Conservation (phyloP, 1,284 basidiomycete genomes). For the Takashimella koratensis region DNA sequence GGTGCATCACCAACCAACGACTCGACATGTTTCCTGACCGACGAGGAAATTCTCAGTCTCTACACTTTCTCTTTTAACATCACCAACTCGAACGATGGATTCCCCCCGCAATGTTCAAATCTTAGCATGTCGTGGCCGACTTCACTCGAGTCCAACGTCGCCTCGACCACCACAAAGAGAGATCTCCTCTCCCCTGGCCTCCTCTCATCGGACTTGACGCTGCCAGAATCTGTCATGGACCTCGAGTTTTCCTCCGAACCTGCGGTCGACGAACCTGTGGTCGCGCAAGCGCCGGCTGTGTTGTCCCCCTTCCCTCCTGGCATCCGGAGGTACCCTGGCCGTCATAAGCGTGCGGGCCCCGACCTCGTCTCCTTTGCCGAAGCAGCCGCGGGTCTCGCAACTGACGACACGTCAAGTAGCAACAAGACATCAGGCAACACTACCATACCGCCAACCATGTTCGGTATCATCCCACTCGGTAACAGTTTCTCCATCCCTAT, state of each 20-base stretch:
- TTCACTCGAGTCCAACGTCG: conserved; percentile 36
- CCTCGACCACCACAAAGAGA: conserved; percentile 9
- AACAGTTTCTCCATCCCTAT: conserved; percentile 46
- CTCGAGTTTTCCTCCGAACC: not conserved
- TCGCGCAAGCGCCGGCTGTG: not conserved
- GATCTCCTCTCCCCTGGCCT: conserved; percentile 4
- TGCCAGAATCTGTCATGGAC: not conserved
- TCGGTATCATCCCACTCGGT: conserved; percentile 46
- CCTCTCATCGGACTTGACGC: not conserved
- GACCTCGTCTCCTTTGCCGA: not conserved
- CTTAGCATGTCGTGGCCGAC: conserved; percentile 44
- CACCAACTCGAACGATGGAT: conserved; percentile 20
- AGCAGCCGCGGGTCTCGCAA: not conserved
- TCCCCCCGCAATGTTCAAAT: conserved; percentile 44
- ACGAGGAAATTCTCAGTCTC: conserved; percentile 32
- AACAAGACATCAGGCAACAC: conserved; percentile 34
- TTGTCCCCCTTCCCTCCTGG: not conserved
- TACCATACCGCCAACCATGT: conserved; percentile 42
- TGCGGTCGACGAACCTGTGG: not conserved
- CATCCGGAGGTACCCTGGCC: not conserved
- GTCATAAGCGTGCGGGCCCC: not conserved
- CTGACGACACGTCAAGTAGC: conserved; percentile 9
- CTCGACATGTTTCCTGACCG: conserved; percentile 34
- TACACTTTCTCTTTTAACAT: conserved; percentile 47
- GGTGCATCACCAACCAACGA: conserved; percentile 13